Evolutionary conservation across 768 basidiomycete genomes (phyloP).

Genomic region (Termitomyces sp.): DNA sequence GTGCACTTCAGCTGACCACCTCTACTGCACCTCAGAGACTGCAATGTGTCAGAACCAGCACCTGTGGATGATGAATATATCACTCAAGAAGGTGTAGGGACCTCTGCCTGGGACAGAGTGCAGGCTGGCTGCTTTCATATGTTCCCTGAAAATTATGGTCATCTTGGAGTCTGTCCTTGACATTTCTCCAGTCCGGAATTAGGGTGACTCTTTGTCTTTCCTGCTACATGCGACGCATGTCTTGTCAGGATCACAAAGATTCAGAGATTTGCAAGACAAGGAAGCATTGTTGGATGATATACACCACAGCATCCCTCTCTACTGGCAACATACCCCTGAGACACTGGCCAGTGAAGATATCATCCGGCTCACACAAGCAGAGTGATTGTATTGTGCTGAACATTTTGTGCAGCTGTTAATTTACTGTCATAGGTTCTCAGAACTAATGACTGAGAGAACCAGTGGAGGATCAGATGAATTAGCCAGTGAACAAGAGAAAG

Average conservation of each 20-base stretch:
- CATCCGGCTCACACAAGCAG: slow-evolving; percentile 84
- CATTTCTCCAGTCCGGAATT: slow-evolving; percentile 61
- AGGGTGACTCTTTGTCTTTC: slow-evolving; percentile 72
- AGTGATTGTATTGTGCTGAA: slow-evolving; percentile 81
- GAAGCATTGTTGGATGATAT: slow-evolving; percentile 81
- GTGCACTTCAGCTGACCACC: slow-evolving; percentile 89
- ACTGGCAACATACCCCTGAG: slow-evolving; percentile 79
- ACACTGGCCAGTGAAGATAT: slow-evolving; percentile 83
- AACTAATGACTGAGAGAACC: slow-evolving; percentile 66
- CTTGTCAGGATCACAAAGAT: slow-evolving; percentile 56
- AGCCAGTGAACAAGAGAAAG: slow-evolving; percentile 64
- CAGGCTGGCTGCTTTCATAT: slow-evolving; percentile 78
- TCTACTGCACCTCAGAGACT: slow-evolving; percentile 81
- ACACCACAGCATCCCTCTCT: slow-evolving; percentile 59
- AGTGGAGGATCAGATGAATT: slow-evolving; percentile 46
- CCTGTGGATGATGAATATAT: slow-evolving; percentile 89
- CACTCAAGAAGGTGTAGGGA: slow-evolving; percentile 60
- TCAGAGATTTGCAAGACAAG: slow-evolving; percentile 71
- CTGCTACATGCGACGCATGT: slow-evolving; percentile 64
- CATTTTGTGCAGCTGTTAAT: slow-evolving; percentile 87
- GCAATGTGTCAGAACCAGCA: slow-evolving; percentile 85
- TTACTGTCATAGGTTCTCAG: slow-evolving; percentile 81
- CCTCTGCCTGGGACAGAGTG: slow-evolving; percentile 72
- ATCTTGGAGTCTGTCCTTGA: slow-evolving; percentile 88
- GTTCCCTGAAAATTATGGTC: slow-evolving; percentile 72